Base-by-base conservation (phyloP, 1,284 basidiomycete species). In the Ustilago sp. region DNA sequence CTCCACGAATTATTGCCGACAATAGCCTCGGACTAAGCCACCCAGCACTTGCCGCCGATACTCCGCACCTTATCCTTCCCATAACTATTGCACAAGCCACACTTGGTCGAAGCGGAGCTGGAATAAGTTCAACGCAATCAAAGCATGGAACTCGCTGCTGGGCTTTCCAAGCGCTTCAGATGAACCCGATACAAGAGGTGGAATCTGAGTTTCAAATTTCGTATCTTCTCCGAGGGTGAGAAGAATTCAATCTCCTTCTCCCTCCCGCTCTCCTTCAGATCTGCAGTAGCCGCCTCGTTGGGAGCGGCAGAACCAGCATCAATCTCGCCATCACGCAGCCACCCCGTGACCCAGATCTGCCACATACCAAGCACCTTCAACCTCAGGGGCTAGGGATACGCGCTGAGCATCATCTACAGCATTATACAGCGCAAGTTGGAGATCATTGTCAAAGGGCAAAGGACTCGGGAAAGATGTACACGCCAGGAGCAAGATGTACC, bases 121-220 rank as follows among this genome's bases (percentile, higher is more conserved):
- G n/a, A 50, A 15, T 32, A n/a, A 31, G 45, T 6, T 32, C 8
- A 31, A 19, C 48, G 6, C 31, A 31, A 50, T 50, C 48, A 50
- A 50, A 32, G 48, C 48, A 50, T 50, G 48, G 48, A 50, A 31
- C 48, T 28, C 13, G 31, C 11, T 17, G 38, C 2, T 15, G 11
- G 12, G 11, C 28, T 4, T 45, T 45, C 8, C 43, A 45, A 19
- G 43, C 43, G 43, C 43, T 45, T 45, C 43, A 19, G n/a, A 8
- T 19, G n/a, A 45, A 45, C 1, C 43, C 43, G 43, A 45, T 50
- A 13, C 48, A 17, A 50, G n/a, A 32, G 48, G 8, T 19, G 28
- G n/a, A 50, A 50, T 50, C 31, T 50, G 52, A 36, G 36, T 36
- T 54, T 36, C 35, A 54, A 54, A 38, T 38, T 54, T 8, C n/a